Evolutionary conservation across 371 early-diverging fungal genomes (phyloP), one percentile per base, ranked within the genome.

Genomic region (Apophysomyces sp.): DNA sequence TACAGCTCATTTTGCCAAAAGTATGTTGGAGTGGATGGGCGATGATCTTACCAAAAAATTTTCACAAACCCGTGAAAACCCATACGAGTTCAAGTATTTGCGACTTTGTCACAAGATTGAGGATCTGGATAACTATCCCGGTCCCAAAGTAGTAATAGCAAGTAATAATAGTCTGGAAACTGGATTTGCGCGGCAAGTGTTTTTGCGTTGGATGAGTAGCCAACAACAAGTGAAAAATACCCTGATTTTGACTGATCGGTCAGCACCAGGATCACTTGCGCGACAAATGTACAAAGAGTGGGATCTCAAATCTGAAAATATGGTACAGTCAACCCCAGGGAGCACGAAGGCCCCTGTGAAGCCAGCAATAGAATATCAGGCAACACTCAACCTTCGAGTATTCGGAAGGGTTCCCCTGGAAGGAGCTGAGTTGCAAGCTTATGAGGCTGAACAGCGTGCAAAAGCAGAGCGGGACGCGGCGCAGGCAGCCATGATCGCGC

Each of bases 21-120:
- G 88, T 30, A 95, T 95, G 90, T 80, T 93, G 39, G 97, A 96
- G 76, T 98, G 98, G 98, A 95, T 97, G 96, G 90, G 94, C 4
- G 89, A 92, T 40, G 83, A 82, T n/a, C 73, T 96, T 21, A 85
- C 88, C 11, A 74, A 83, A 26, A 79, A 86, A 24, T 89, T 95
- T 59, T 78, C 89, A 0, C 84, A 86, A 27, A 81, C 83, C 29
- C 86, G 95, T 9, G 93, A 92, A 60, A 89, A 89, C 58, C 96
- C 98, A 0, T 96, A 94, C 65, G 94, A 96, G 63, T 91, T 96
- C 78, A 91, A 88, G 72, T 90, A 89, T 57, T 53, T 92, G 13
- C 79, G 86, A 58, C 57, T 88, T 2, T 83, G 87, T 31, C 91
- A 91, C 55, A 80, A 80, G 49, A 58, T 92, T 12, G 85, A 84